Conservation (phyloP, 2,329 filamentous ascomycete species). For the Aphanoascus verrucosus region DNA sequence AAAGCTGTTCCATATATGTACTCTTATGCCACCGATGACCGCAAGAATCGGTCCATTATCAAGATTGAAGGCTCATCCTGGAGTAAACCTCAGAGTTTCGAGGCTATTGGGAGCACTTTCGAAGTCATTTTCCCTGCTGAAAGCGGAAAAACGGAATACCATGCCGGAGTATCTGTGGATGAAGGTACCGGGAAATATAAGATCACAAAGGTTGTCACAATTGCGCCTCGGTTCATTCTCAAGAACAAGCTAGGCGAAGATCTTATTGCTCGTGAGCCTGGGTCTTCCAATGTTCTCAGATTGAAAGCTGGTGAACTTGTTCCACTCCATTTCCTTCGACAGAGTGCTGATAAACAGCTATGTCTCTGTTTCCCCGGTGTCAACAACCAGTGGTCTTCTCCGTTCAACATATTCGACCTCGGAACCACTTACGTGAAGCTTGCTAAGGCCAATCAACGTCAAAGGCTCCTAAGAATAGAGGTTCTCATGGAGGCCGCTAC, state of each 20-base stretch:
- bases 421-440: constrained; percentile 90
- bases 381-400: constrained; percentile 95
- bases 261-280: constrained; percentile 80
- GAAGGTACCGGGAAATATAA: constrained; percentile 97
- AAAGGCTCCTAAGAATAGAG: constrained; percentile 77
- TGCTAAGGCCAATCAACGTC: constrained; percentile 77
- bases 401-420: constrained; percentile 93
- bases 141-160: constrained; percentile 66
- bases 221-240: constrained; percentile 83
- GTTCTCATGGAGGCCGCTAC: constrained; percentile 87
- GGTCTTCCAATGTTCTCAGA: constrained; percentile 73
- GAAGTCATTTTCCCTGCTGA: constrained; percentile 73
- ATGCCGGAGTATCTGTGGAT: constrained; percentile 77
- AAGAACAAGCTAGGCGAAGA: constrained; percentile 88
- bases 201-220: constrained; percentile 86
- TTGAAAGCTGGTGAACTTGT: constrained; percentile 68
- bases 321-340: constrained; percentile 81
- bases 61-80: constrained; percentile 83
- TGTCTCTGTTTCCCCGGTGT: constrained; percentile 87
- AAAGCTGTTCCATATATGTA: constrained; percentile 92
- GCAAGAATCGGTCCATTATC: constrained; percentile 77
- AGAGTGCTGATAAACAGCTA: constrained; percentile 72
- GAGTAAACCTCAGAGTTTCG: constrained; percentile 97
- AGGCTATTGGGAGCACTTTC: constrained; percentile 86
- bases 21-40: constrained; percentile 78